Percentiles rank a stretch among this genome's conserved stretches.
phyloP scores from a whole-genome alignment of 164 flowering plant species.

The Echeveria elegans region DNA sequence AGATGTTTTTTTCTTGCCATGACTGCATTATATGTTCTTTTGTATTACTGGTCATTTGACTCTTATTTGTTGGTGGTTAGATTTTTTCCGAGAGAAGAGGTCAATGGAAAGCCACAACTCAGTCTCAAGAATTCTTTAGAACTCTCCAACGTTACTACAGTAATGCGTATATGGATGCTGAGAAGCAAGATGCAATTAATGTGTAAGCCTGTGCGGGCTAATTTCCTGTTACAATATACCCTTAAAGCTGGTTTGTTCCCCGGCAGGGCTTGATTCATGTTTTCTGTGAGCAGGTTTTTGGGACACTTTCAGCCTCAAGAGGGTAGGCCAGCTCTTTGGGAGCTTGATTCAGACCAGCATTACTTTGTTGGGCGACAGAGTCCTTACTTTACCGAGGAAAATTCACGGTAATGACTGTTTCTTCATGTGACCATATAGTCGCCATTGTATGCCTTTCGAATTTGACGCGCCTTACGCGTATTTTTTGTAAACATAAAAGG shows the following conservation, averaged over 20 bases:
- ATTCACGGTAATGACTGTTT: conserved; percentile 38
- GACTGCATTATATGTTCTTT: not conserved
- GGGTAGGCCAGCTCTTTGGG: conserved; percentile 84
- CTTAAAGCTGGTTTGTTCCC: not conserved
- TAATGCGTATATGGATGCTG: conserved; percentile 90
- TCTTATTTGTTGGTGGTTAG: conserved; percentile 24
- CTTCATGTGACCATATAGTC: not conserved
- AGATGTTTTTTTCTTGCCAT: not conserved
- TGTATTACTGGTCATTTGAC: not conserved
- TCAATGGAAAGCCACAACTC: conserved; percentile 87
- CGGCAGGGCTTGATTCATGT: not conserved
- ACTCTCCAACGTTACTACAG: conserved; percentile 79
- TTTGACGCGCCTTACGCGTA: no score
- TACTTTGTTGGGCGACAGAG: conserved; percentile 41
- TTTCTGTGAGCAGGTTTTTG: conserved; percentile 50
- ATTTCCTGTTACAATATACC: not conserved
- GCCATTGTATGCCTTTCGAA: no score
- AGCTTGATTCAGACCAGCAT: conserved; percentile 77
- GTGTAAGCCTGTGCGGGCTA: conserved; percentile 39
- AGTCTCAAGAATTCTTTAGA: conserved; percentile 80
- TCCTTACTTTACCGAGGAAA: conserved; percentile 30
- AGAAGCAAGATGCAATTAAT: conserved; percentile 90
- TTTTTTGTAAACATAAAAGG: not conserved
- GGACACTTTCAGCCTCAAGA: conserved; percentile 85
- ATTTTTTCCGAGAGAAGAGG: conserved; percentile 88